Percentiles rank a stretch among this genome's conserved stretches.
These are phyloP conservation scores for Litsea cubeba DNA, from an alignment of 164 flowering plant species.

Conservation along the genomic window DNA sequence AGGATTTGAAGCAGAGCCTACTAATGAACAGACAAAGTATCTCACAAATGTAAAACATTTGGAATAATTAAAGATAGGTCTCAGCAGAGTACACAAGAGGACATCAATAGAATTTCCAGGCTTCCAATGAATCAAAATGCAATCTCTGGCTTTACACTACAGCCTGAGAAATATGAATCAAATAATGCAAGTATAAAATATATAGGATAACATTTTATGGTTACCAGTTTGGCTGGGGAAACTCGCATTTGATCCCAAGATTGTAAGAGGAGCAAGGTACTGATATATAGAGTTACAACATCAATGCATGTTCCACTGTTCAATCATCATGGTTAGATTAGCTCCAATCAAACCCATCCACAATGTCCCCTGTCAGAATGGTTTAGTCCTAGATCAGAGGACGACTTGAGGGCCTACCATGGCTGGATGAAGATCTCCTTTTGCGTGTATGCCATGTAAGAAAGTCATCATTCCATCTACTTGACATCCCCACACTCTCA, in stretches of 20 bases:
- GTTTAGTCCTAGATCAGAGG: constrained; percentile 33
- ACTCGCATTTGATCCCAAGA: background rate
- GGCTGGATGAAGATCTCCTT: constrained; percentile 38
- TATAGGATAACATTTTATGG: background rate
- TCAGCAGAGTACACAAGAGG: background rate
- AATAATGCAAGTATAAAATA: background rate
- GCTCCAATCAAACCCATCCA: constrained; percentile 22
- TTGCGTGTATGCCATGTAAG: constrained; percentile 63
- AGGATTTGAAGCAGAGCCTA: too few relatives aligned
- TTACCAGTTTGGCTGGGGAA: background rate
- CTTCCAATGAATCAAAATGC: background rate
- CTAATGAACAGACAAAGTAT: too few relatives aligned
- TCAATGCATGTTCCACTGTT: background rate
- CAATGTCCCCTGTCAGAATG: constrained; percentile 41
- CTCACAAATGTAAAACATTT: too few relatives aligned
- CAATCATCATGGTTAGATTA: background rate
- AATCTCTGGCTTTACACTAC: background rate
- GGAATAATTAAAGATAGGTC: too few relatives aligned
- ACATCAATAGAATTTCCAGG: background rate
- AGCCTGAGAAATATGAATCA: background rate
- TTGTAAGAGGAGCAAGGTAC: background rate
- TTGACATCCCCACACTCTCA: constrained; percentile 19
- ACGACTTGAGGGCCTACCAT: constrained; percentile 15
- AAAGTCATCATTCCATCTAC: constrained; percentile 30
- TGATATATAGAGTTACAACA: background rate